Evolutionary conservation across 768 basidiomycete species (phyloP), one percentile per base, ranked within the genome.

Genomic region (Suillus variegatus): DNA sequence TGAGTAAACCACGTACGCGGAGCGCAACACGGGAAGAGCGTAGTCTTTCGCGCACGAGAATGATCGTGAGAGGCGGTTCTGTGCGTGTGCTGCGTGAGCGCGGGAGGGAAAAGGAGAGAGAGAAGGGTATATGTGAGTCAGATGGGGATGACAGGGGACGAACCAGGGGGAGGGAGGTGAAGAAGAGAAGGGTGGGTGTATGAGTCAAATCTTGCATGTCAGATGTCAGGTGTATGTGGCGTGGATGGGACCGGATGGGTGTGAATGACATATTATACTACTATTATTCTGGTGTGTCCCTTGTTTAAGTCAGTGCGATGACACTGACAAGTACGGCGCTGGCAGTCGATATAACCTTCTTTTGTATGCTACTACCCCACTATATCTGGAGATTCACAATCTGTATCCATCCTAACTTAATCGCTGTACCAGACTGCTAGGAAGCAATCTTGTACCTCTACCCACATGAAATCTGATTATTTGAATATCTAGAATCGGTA

Each of bases 101-200:
- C n/a, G 54, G 28, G 49, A 57, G 25, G 66, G 72, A 5, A 67
- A 67, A 25, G 67, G 60, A 57, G 68, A 68, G 41, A 8, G 67
- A 64, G 38, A 61, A 51, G 8, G 67, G 61, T 6, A 57, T 57
- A 28, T 52, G 49, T 6, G 67, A 69, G 2, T 65, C 63, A 1
- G n/a, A 65, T 13, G 61, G 67, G 1, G 70, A 69, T 4, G 61
- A 38, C 8, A 69, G 66, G 43, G 63, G 12, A 61, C 47, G 25
- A 22, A 46, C 25, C 1, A 63, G 72, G 14, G 75, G 74, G 14
- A 68, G 75, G 12, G 69, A 63, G 5, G 67, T 72, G 57, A 76
- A 76, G 75, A 77, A 62, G 68, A 76, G 75, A 55, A 73, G 75
- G 3, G 63, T 76, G 4, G 68, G 16, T 28, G 65, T 54, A n/a